Base-by-base conservation (phyloP, 345 rosid genomes). In the Rhizophora apiculata region DNA sequence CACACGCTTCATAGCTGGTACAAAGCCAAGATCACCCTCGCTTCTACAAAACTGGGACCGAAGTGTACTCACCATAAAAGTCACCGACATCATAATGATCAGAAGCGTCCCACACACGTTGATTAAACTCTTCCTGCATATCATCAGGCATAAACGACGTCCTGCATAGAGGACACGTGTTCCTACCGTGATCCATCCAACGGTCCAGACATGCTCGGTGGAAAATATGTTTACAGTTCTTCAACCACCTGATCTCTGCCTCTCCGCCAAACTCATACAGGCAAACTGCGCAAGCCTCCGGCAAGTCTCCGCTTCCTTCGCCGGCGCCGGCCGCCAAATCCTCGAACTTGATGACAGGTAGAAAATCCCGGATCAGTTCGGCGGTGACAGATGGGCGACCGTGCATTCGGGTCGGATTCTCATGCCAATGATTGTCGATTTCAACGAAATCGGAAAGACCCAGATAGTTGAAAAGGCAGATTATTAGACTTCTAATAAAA, bases 101-200 rank as follows among this genome's bases (percentile, higher is more conserved):
- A 26, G 87, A 74, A 67, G 88, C 96, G 37, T 81, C 89, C 95
- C 92, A 86, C 39, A 89, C 72, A 80, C 98, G 86, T 75, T 84
- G 90, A 82, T 91, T 84, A 46, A 87, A 89, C 84, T 87, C 96
- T 8, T 86, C 93, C 79, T 82, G 94, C 89, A 89, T 75, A 81
- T 86, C 92, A 67, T 88, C 90, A 0, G 97, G 96, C 60, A 91
- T 90, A 3, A 89, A 87, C 31, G 86, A 78, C 1, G 90, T 87
- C 80, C 98, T 84, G 52, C 97, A 93, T 2, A 93, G 96, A 2
- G 96, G 98, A 69, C 98, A 93, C 7, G 93, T 93, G 74, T 81
- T 79, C 84, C 88, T 88, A 62, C 89, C 97, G 3, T 88, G 93
- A 79, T 91, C 96, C 89, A 93, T 89, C 98, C 98, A 93, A 72